Conservation (phyloP, 306 rosid species). For the Prunus persica region Prunus_persica_NCBIv2 NC_034015.1:20555501-20556000, state of each 20-base stretch:
- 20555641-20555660: neutral
- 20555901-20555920: neutral
- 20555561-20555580: neutral
- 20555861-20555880: neutral
- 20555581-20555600: neutral
- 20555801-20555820: neutral
- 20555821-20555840: neutral
- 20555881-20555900: neutral
- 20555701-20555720: neutral
- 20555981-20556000: neutral
- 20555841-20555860: neutral
- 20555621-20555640: neutral
- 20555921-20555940: neutral
- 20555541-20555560: no score
- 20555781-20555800: neutral
- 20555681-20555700: neutral
- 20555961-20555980: neutral
- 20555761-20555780: neutral
- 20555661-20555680: neutral
- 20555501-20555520: no score
- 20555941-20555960: conserved; percentile 11
- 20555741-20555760: neutral
- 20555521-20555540: no score
- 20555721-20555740: neutral
- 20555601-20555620: neutral